Base-by-base conservation (phyloP, 345 rosid species). In the Salix exigua region DNA sequence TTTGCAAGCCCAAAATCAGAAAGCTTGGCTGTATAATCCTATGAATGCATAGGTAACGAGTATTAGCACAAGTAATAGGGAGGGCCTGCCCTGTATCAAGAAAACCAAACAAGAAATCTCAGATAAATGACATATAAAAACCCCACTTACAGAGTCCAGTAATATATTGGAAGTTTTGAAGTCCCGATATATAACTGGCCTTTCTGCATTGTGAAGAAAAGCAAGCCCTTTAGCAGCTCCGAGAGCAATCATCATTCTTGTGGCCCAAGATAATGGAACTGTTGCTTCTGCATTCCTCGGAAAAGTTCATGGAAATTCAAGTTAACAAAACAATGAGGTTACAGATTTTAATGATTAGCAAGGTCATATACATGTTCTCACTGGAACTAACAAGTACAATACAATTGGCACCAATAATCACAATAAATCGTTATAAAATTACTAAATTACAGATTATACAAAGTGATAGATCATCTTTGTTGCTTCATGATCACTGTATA, bases 181-280 rank as follows among this genome's bases (percentile, higher is more conserved):
- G 87, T 93, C 99, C 53, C 99, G 83, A 83, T 93, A 93, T 73
- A 93, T 93, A 72, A 95, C 97, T 5, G 99, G 98, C 82, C 89
- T 91, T 83, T 95, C 99, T 72, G 97, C 94, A 83, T 91, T 89
- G 86, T 95, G 99, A 68, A 95, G 97, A 85, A 93, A 93, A 73
- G 98, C 96, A 79, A 96, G 97, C 38, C 99, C 98, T 87, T 96
- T 93, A 17, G 99, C 98, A 76, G 97, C 99, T 61, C 99, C 99
- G 72, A 96, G 88, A 80, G 98, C 96, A 87, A 96, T 92, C 99
- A 91, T 93, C 98, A 93, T 91, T 83, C 98, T 90, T 72, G 82
- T 91, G 61, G 91, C 90, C 98, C 98, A 93, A 76, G 96, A 73
- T 55, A 93, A 81, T 16, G 94, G 88, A 91, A 82, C 85, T 81